Evolutionary conservation across 768 basidiomycete genomes (phyloP).

Genomic region (Pulveroboletus sp.): DNA sequence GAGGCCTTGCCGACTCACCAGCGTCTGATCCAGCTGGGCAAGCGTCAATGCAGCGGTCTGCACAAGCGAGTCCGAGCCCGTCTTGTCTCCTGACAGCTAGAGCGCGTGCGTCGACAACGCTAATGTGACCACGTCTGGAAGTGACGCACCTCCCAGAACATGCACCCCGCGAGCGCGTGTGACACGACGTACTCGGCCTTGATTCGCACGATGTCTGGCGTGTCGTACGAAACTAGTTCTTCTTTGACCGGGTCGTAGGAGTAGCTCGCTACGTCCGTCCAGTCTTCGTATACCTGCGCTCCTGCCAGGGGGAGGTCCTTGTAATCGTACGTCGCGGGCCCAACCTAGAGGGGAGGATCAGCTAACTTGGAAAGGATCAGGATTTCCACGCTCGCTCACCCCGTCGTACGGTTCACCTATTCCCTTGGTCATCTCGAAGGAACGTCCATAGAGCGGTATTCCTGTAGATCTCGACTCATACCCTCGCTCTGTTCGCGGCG

Average conservation of each 20-base stretch:
- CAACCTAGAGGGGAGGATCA: conserved; percentile 43
- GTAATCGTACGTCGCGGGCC: conserved; percentile 61
- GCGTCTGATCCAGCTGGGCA: conserved; percentile 54
- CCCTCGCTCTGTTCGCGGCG: neutral
- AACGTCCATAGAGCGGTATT: conserved; percentile 77
- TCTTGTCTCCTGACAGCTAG: conserved; percentile 57
- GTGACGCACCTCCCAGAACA: conserved; percentile 70
- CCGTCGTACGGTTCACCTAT: conserved; percentile 67
- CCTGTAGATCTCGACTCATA: conserved; percentile 30
- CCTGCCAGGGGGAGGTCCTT: conserved; percentile 62
- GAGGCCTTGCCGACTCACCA: conserved; percentile 18
- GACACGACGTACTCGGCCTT: conserved; percentile 67
- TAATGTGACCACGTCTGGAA: neutral
- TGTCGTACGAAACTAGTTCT: conserved; percentile 77
- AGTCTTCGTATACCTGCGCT: conserved; percentile 62
- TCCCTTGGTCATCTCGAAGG: conserved; percentile 67
- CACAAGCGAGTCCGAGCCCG: conserved; percentile 56
- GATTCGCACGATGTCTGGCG: conserved; percentile 56
- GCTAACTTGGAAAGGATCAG: neutral
- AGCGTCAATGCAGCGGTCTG: conserved; percentile 43
- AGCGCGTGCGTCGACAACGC: too few species aligned
- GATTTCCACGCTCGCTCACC: conserved; percentile 33
- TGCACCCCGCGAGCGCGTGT: conserved; percentile 60
- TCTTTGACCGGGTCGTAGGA: conserved; percentile 65
- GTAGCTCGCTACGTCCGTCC: conserved; percentile 68